Evolutionary conservation across 495 filamentous ascomycete species (phyloP), one percentile per base, ranked within the genome.

Genomic region (Daldinia loculata): DNA sequence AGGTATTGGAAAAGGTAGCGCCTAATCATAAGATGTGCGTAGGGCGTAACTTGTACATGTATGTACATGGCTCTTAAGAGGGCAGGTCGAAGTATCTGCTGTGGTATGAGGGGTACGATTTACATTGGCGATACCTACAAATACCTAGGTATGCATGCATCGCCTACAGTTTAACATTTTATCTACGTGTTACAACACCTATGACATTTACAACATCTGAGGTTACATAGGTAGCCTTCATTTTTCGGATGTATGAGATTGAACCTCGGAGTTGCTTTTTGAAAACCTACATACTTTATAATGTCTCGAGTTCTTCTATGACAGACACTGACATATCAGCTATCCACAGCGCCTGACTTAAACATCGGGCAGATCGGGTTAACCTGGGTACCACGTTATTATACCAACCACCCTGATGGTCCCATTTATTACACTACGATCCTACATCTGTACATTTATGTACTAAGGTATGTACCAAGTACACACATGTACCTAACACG

Each of bases 351-450:
- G 30, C 17, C 29, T 34, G 53, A 56, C 53, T 56, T 34, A 22
- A 56, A 56, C 30, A 56, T 56, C 30, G 53, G 53, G 53, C 29
- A 53, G 51, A 30, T 53, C 29, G 51, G 29, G 43, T 48, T 53
- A n/a, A 53, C 50, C 27, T 53, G 50, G 50, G 53, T 62, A 57
- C 59, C 41, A 57, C 52, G 56, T 62, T 52, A 68, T 68, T 69
- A 41, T 48, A 64, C 60, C 67, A 70, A 65, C 67, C 61, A 70
- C 67, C 61, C 26, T 53, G 48, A 64, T 60, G 26, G 62, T 9
- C 39, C 68, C 48, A 59, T 52, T 70, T 61, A 55, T 61, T 52
- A 29, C 50, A 26, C 58, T 56, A 61, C 56, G 64, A 72, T 68
- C 64, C 64, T 48, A 24, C 43, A 48, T 17, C 17, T 48, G 41